Percentiles rank a stretch among this genome's conserved stretches.
Evolutionary conservation across 73 alveolate genomes (phyloP).

Genomic region (Paramecium tetraurelia): DNA sequence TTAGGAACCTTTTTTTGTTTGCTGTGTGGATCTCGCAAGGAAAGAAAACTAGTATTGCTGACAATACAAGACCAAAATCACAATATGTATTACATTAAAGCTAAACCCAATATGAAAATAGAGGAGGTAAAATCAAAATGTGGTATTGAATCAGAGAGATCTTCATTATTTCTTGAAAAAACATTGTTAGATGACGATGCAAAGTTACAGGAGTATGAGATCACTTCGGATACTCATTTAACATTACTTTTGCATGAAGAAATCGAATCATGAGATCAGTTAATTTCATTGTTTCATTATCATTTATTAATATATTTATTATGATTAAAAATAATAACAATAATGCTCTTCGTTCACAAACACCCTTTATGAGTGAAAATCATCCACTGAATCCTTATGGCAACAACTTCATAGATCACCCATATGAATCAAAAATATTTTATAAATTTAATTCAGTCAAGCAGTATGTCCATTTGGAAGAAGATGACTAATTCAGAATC

Average conservation of each 20-base stretch:
- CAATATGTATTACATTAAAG: background rate
- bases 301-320: background rate
- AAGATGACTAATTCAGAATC: constrained; percentile 43
- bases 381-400: constrained; percentile 64
- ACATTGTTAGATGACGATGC: background rate
- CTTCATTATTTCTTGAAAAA: background rate
- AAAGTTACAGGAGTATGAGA: background rate
- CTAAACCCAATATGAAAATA: background rate
- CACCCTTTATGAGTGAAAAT: constrained; percentile 63
- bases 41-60: background rate
- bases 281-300: background rate
- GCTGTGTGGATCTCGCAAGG: constrained; percentile 3
- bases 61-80: background rate
- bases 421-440: constrained; percentile 53
- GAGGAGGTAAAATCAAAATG: background rate
- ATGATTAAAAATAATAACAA: background rate
- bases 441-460: constrained; percentile 44
- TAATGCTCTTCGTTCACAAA: background rate
- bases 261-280: background rate
- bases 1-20: background rate
- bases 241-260: background rate
- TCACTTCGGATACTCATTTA: background rate
- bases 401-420: constrained; percentile 34
- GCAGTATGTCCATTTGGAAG: constrained; percentile 50
- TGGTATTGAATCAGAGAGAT: constrained; percentile 17